Evolutionary conservation across 306 rosid genomes (phyloP).

Genomic region (Cucumis cinereus): DNA sequence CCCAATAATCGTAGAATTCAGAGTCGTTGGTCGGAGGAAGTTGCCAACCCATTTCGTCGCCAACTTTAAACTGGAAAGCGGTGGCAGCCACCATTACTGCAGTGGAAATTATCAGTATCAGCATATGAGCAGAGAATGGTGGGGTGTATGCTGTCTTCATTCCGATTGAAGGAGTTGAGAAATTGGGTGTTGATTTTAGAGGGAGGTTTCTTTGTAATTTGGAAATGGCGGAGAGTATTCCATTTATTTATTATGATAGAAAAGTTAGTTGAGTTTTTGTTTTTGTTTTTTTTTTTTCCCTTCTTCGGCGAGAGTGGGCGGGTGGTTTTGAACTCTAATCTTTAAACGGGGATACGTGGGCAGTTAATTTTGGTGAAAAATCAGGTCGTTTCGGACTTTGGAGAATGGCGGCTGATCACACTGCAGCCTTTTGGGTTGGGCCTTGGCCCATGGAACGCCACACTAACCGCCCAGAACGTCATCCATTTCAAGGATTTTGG

Average conservation of each 20-base stretch:
- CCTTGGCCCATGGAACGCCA: background rate
- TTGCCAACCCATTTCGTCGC: slow-evolving; percentile 58
- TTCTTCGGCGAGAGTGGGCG: background rate
- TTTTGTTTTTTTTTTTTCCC: too few species aligned
- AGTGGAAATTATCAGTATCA: background rate
- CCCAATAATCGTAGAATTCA: slow-evolving; percentile 47
- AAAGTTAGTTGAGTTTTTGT: too few species aligned
- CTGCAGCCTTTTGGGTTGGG: background rate
- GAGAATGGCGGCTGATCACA: background rate
- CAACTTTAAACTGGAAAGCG: slow-evolving; percentile 43
- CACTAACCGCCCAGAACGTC: too few species aligned
- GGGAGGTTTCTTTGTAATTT: too few species aligned
- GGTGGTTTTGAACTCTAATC: background rate
- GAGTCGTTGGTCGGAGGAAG: slow-evolving; percentile 28
- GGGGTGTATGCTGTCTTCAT: background rate
- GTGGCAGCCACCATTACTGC: slow-evolving; percentile 19
- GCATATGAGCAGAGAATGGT: background rate
- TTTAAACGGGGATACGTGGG: background rate
- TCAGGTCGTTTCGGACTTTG: background rate
- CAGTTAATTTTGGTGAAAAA: background rate
- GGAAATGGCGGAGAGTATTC: background rate
- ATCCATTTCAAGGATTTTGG: too few species aligned
- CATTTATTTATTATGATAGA: too few species aligned
- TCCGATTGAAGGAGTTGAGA: background rate
- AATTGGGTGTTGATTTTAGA: background rate